phyloP scores from a whole-genome alignment of 495 filamentous ascomycete genomes.

The Hypoxylon cercidicola region DNA sequence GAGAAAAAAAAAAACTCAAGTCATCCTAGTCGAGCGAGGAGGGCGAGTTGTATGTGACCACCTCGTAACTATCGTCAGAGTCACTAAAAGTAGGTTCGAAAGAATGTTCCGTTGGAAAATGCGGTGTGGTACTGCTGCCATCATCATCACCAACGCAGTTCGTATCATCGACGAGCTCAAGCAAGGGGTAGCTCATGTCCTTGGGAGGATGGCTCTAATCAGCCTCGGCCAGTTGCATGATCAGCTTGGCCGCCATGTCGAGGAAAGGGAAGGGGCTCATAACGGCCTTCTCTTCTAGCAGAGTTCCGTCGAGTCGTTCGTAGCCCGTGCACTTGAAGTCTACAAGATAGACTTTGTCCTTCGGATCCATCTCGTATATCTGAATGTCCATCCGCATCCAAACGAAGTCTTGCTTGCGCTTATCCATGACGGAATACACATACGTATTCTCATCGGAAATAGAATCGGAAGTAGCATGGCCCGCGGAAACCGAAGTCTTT shows the following conservation, averaged over 20 bases:
- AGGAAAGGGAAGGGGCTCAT: constrained; percentile 82
- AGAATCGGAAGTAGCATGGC: constrained; percentile 43
- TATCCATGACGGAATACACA: constrained; percentile 52
- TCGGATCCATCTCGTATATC: constrained; percentile 90
- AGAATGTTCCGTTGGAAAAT: neutral
- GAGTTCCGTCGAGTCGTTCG: constrained; percentile 72
- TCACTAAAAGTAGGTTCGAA: neutral
- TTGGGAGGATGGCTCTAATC: constrained; percentile 51
- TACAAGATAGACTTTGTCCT: constrained; percentile 84
- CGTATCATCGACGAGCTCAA: constrained; percentile 8
- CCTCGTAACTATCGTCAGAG: neutral
- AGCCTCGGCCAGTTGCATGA: constrained; percentile 79
- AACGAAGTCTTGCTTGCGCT: constrained; percentile 63
- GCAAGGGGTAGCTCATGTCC: neutral
- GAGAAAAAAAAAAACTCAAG: constrained; percentile 8
- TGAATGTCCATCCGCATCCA: constrained; percentile 95
- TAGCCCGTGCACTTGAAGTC: constrained; percentile 99
- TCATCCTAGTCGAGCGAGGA: neutral
- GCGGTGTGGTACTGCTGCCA: neutral
- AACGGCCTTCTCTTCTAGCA: constrained; percentile 76
- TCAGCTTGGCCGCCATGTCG: constrained; percentile 75
- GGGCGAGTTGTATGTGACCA: neutral
- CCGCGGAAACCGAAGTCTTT: constrained; percentile 49
- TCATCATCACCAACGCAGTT: neutral
- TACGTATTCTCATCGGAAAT: constrained; percentile 47